A percentile compares a stretch with the other conserved stretches of the same genome.
These are phyloP conservation scores for Claviceps pazoutovae DNA, from an alignment of 2,329 filamentous ascomycete genomes.

Conservation along the genomic window DNA sequence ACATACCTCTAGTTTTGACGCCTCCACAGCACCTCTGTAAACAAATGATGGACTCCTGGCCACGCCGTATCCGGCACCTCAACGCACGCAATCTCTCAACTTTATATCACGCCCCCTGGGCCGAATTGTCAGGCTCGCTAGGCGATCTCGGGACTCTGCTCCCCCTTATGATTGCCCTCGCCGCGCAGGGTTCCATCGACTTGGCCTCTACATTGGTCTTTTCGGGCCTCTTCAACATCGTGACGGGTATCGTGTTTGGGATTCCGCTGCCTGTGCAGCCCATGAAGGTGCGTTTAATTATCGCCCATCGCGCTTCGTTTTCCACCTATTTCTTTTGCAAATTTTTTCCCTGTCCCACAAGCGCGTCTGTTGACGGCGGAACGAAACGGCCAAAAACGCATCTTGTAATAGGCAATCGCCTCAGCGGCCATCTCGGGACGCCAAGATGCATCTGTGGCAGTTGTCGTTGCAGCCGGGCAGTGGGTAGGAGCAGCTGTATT, in stretches of 20 bases:
- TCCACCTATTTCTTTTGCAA: background rate
- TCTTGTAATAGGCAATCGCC: conserved; percentile 55
- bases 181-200: conserved; percentile 63
- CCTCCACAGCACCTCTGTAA: too few species aligned
- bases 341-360: background rate
- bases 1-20: too few species aligned
- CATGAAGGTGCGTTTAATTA: conserved; percentile 39
- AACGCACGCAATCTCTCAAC: conserved; percentile 36
- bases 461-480: conserved; percentile 64
- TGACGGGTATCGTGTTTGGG: conserved; percentile 71
- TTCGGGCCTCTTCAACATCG: conserved; percentile 73
- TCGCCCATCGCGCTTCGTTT: background rate
- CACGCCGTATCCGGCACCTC: conserved; percentile 16
- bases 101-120: conserved; percentile 31
- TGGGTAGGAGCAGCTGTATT: conserved; percentile 63
- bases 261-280: conserved; percentile 86
- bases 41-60: conserved; percentile 13
- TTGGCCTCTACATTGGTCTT: conserved; percentile 77
- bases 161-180: conserved; percentile 76
- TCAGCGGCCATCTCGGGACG: conserved; percentile 69
- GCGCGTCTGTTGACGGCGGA: background rate
- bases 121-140: conserved; percentile 75
- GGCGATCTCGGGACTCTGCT: conserved; percentile 85
- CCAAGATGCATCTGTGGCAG: conserved; percentile 34
- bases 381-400: background rate